Evolutionary conservation across 768 basidiomycete species (phyloP).

Genomic region (Floccularia luteovirens): DNA sequence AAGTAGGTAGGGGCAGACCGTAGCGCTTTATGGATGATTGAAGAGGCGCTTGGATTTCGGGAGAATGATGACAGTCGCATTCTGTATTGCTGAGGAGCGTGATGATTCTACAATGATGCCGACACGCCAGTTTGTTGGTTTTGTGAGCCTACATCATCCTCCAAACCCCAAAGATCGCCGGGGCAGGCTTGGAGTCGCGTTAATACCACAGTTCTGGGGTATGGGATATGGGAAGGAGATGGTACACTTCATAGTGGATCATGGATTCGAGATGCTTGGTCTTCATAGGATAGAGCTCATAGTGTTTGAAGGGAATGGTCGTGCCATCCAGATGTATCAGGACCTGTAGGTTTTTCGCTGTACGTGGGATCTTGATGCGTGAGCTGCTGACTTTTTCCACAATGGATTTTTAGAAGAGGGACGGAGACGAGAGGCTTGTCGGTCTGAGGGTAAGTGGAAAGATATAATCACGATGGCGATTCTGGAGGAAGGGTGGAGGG

Average conservation of each 20-base stretch:
- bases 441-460: slow-evolving; percentile 27
- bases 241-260: slow-evolving; percentile 29
- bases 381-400: too few species aligned
- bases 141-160: slow-evolving; percentile 6
- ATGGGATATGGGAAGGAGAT: slow-evolving; percentile 34
- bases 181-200: slow-evolving; percentile 9
- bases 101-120: background rate
- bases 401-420: slow-evolving; percentile 36
- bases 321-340: slow-evolving; percentile 30
- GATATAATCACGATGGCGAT: slow-evolving; percentile 30
- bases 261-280: slow-evolving; percentile 29
- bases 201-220: slow-evolving; percentile 22
- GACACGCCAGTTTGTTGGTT: slow-evolving; percentile 11
- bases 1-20: too few species aligned
- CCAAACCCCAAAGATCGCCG: slow-evolving; percentile 10
- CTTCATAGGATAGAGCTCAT: slow-evolving; percentile 32
- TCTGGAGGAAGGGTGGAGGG: slow-evolving; percentile 33
- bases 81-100: slow-evolving; percentile 9
- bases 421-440: slow-evolving; percentile 22
- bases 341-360: slow-evolving; percentile 32
- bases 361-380: too few species aligned
- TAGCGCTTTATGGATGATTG: too few species aligned
- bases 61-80: too few species aligned
- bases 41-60: too few species aligned
- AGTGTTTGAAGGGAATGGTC: slow-evolving; percentile 27